Conservation (phyloP, 768 basidiomycete species). For the Gloeophyllum trabeum region DNA sequence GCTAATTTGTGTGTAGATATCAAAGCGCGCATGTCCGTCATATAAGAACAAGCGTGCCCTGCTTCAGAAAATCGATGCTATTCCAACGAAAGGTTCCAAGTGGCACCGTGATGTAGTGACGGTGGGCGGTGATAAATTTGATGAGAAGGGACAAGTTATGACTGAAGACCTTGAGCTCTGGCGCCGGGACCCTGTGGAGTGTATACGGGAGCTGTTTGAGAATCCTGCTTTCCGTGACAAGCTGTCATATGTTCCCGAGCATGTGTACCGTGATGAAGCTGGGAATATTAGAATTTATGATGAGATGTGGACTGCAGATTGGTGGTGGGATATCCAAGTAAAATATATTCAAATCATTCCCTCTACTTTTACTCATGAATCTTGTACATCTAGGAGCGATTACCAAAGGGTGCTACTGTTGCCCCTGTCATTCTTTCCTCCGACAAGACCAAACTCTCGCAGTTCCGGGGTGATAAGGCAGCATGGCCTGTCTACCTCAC, state of each 20-base stretch:
- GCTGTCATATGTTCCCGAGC: conserved; percentile 1
- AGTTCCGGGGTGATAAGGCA: conserved; percentile 6
- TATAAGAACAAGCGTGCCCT: conserved; percentile 9
- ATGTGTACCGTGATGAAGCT: conserved; percentile 1
- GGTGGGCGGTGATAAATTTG: conserved; percentile 2
- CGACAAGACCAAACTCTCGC: conserved; percentile 9
- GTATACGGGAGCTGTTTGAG: conserved; percentile 3
- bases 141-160: conserved; percentile 2
- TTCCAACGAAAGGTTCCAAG: not conserved
- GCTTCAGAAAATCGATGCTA: conserved; percentile 2
- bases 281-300: conserved; percentile 2
- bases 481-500: conserved; percentile 18
- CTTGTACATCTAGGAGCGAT: conserved; percentile 6
- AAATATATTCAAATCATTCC: conserved; percentile 1
- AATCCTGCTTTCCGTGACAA: conserved; percentile 4
- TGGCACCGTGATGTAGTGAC: conserved; percentile 2
- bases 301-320: conserved; percentile 16
- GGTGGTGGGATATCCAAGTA: conserved; percentile 15
- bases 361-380: conserved; percentile 6
- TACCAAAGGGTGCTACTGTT: conserved; percentile 9
- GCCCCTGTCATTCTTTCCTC: conserved; percentile 5
- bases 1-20: conserved; percentile 3
- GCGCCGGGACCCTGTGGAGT: conserved; percentile 3
- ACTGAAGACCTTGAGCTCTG: conserved; percentile 7
- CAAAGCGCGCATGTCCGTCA: conserved; percentile 6